Percentiles rank a stretch among this genome's conserved stretches.
Evolutionary conservation across 345 rosid genomes (phyloP).

Genomic region (Salix koriyanagi): DNA sequence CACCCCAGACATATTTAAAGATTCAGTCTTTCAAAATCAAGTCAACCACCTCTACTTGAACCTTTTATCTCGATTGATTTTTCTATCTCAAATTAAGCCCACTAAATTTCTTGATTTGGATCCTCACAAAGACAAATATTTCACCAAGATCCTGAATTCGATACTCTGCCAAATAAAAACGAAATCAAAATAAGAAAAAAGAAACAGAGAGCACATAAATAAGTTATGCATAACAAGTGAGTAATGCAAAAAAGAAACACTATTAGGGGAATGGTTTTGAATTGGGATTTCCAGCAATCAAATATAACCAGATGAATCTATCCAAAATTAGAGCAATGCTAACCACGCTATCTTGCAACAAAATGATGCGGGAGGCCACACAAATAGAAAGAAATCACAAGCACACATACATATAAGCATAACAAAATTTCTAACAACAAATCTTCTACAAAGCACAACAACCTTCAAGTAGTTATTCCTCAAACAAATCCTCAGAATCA

Average conservation of each 20-base stretch:
- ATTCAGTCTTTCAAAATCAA: conserved; percentile 14
- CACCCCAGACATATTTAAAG: conserved; percentile 59
- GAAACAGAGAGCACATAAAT: neutral
- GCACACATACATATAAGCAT: neutral
- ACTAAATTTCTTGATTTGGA: conserved; percentile 11
- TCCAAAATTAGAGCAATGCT: conserved; percentile 14
- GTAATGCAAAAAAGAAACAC: conserved; percentile 6
- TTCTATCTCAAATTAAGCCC: conserved; percentile 16
- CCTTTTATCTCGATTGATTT: conserved; percentile 18
- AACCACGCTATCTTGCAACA: neutral
- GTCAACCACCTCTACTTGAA: conserved; percentile 17
- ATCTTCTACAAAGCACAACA: neutral
- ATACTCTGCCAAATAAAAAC: conserved; percentile 26
- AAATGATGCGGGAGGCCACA: neutral
- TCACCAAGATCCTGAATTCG: conserved; percentile 14
- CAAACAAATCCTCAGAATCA: neutral
- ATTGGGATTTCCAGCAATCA: conserved; percentile 3
- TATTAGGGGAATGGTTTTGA: neutral
- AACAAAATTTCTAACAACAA: neutral
- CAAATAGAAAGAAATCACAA: neutral
- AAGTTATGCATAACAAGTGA: conserved; percentile 4
- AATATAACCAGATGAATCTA: neutral
- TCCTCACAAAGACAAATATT: conserved; percentile 8
- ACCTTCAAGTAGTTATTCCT: conserved; percentile 6
- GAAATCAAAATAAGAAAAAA: conserved; percentile 2